Percentiles rank a stretch among this genome's conserved stretches.
phyloP scores from a whole-genome alignment of 2,329 filamentous ascomycete genomes.

The Sarocladium strictum region DNA sequence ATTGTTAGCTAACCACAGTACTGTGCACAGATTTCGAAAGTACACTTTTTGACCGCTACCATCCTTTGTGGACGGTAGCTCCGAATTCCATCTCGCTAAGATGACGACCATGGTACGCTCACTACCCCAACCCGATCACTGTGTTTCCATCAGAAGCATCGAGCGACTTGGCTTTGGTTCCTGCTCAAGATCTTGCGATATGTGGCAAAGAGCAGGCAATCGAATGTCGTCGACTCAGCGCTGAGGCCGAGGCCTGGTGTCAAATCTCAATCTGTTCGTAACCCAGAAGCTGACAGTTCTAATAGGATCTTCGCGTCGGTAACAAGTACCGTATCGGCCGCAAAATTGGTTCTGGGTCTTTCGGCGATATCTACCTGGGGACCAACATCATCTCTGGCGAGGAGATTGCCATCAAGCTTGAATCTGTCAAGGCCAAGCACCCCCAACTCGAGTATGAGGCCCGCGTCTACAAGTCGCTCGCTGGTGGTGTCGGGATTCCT shows the following conservation, averaged over 20 bases:
- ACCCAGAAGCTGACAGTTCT: background rate
- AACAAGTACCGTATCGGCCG: conserved; percentile 99
- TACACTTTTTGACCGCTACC: too few relatives aligned
- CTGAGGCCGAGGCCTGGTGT: too few relatives aligned
- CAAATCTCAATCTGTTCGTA: too few relatives aligned
- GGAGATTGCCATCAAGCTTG: conserved; percentile 99
- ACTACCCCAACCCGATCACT: background rate
- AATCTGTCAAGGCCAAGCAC: conserved; percentile 99
- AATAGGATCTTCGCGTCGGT: conserved; percentile 92
- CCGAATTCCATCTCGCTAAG: background rate
- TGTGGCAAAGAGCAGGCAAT: background rate
- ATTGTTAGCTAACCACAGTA: background rate
- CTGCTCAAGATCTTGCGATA: background rate
- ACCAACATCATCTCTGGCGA: conserved; percentile 99
- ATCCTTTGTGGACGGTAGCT: background rate
- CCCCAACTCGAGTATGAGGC: conserved; percentile 98
- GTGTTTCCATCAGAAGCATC: background rate
- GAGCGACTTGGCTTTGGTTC: background rate
- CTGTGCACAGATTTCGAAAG: background rate
- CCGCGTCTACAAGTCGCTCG: conserved; percentile 83
- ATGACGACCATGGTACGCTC: conserved; percentile 12
- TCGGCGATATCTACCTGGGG: conserved; percentile 97
- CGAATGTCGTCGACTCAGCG: too few relatives aligned
- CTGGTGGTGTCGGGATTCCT: conserved; percentile 94
- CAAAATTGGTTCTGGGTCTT: conserved; percentile 96